Percentiles rank a stretch among this genome's conserved stretches.
These are phyloP conservation scores for Maudiozyma serrabonitensis DNA, from an alignment of 805 yeast species.

Conservation along the genomic window DNA sequence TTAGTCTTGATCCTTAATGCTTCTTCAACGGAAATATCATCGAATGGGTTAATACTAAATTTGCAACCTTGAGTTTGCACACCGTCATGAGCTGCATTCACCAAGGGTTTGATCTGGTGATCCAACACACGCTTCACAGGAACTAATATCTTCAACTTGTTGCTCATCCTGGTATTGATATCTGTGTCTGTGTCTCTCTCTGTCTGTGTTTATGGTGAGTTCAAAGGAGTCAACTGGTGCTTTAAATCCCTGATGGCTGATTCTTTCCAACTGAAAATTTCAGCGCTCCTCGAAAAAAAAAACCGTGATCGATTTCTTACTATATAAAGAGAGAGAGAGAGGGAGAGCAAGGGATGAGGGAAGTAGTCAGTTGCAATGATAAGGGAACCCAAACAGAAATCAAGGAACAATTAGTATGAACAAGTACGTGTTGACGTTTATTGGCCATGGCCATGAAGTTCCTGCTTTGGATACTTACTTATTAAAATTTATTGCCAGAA, in stretches of 20 bases:
- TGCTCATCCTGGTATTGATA: background rate
- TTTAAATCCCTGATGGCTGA: no score
- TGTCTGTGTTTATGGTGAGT: background rate
- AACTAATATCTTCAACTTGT: constrained; percentile 46
- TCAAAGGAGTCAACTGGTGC: background rate
- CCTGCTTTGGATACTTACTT: background rate
- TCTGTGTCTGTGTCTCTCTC: background rate
- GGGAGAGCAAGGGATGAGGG: background rate
- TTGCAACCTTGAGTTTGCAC: constrained; percentile 79
- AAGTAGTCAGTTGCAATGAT: background rate
- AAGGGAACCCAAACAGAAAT: background rate
- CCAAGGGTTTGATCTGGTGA: constrained; percentile 85
- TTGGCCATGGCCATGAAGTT: constrained; percentile 8
- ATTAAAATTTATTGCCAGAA: background rate
- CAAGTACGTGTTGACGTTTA: constrained; percentile 6
- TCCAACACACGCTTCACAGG: constrained; percentile 95
- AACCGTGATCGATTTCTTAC: background rate
- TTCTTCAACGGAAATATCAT: constrained; percentile 96
- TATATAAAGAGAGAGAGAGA: background rate
- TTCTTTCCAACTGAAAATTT: background rate
- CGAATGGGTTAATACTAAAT: constrained; percentile 90
- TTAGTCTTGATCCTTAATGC: constrained; percentile 56
- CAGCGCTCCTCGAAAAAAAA: background rate
- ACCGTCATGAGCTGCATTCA: constrained; percentile 76
- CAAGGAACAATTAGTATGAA: background rate